Percentiles rank a stretch among this genome's conserved stretches.
phyloP scores from a whole-genome alignment of 139 green algal genomes.

The Chlorella sp. region DNA sequence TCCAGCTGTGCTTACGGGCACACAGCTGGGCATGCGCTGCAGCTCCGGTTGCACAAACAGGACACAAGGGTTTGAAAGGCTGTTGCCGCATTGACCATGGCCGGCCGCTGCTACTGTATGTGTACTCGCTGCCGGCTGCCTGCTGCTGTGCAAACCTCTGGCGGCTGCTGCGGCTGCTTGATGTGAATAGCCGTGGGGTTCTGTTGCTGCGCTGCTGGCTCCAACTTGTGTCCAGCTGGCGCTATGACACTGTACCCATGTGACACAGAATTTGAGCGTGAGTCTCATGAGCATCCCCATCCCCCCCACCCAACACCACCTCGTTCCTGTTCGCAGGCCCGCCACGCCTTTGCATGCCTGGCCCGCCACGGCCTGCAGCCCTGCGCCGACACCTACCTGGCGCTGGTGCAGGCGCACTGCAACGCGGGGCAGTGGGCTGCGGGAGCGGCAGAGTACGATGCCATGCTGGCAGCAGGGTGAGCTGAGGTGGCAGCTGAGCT shows the following conservation, averaged over 20 bases:
- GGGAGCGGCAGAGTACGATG: conserved; percentile 64
- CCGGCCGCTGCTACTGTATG: not conserved
- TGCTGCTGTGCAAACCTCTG: not conserved
- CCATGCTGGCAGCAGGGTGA: conserved; percentile 66
- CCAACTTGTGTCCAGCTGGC: too few species aligned
- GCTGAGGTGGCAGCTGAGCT: conserved; percentile 26
- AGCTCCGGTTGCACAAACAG: too few species aligned
- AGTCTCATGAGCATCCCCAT: not conserved
- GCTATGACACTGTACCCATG: too few species aligned
- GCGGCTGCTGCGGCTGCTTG: too few species aligned
- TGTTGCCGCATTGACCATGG: too few species aligned
- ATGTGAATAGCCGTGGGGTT: too few species aligned
- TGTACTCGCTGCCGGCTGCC: not conserved
- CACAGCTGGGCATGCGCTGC: too few species aligned
- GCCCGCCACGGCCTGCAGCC: conserved; percentile 61
- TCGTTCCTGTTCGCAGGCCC: conserved; percentile 6
- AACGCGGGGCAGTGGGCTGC: conserved; percentile 61
- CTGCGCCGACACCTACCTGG: conserved; percentile 67
- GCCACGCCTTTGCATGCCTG: conserved; percentile 40
- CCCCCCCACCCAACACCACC: not conserved
- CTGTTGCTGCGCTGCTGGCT: too few species aligned
- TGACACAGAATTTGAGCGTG: too few species aligned
- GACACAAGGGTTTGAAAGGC: too few species aligned
- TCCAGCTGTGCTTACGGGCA: too few species aligned
- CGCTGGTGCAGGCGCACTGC: conserved; percentile 55